Base-by-base conservation (phyloP, 176 grass and related monocot species). In the Rhynchospora tenuis region DNA sequence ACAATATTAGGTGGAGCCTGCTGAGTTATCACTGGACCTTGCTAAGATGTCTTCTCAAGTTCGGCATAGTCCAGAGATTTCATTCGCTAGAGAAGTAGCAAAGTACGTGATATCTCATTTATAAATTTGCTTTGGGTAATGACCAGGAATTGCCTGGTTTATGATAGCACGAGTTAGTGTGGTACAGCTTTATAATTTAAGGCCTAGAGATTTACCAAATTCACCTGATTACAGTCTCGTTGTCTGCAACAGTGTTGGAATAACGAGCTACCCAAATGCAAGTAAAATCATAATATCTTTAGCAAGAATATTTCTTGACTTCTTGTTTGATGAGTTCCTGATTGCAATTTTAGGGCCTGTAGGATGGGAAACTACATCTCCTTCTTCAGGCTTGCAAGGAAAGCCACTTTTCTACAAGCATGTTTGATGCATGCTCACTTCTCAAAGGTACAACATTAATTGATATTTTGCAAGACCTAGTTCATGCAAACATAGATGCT, bases 391-490 rank as follows among this genome's bases (percentile, higher is more conserved):
- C 95, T 98, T 71, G 89, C 92, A 90, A 94, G 85, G 86, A 93
- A 93, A 87, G 90, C 95, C 72, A 94, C 87, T 59, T 98, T 88
- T 83, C 69, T 98, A 83, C 92, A 98, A 83, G 90, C 92, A 54
- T 98, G 95, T 81, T 91, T 98, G 90, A 98, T 98, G 90, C 95
- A 98, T 89, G 92, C 95, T 79, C 92, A 95, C 79, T 98, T 98
- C 89, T 88, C 87, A 81, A 98, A 98, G 90, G 95, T 95, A 90
- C 19, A 73, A 20, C 72, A 54, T 0, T 47, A 7, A 76, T 6
- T 76, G 20, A n/a, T n/a, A 56, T 28, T 56, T 17, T 77, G 47
- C 26, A 56, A 33, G 13, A 77, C 24, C 19, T 74, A 23, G 23
- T 51, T 29, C 50, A 77, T 77, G 50, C 73, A 55, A 31, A 17